Evolutionary conservation across 495 filamentous ascomycete species (phyloP).

Genomic region (Parmelia sp.): DNA sequence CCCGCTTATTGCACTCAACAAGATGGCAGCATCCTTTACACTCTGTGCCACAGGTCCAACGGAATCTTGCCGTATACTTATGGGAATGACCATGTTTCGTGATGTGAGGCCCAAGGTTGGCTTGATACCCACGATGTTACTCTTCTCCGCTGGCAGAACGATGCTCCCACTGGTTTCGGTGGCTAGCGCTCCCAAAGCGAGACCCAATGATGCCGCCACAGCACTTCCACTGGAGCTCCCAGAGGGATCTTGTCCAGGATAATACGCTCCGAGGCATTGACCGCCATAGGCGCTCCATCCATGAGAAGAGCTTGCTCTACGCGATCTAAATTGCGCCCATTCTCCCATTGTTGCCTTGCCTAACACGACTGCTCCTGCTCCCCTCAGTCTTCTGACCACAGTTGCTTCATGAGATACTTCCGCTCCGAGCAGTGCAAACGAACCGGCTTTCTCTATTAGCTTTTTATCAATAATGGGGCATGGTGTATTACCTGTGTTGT

Average conservation of each 20-base stretch:
- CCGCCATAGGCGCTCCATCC: constrained; percentile 44
- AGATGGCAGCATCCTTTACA: constrained; percentile 36
- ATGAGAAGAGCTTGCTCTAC: constrained; percentile 34
- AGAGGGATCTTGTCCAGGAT: constrained; percentile 34
- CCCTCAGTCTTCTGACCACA: constrained; percentile 34
- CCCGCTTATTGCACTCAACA: constrained; percentile 34
- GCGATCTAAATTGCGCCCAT: constrained; percentile 35
- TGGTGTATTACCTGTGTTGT: constrained; percentile 17
- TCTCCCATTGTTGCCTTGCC: constrained; percentile 41
- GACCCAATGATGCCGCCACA: constrained; percentile 33
- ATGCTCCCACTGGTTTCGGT: constrained; percentile 40
- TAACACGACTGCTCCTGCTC: constrained; percentile 39
- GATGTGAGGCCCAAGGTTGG: constrained; percentile 37
- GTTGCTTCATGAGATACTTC: constrained; percentile 34
- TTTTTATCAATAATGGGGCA: neutral
- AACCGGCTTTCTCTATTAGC: constrained; percentile 37
- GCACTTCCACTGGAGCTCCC: constrained; percentile 36
- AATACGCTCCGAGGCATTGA: constrained; percentile 40
- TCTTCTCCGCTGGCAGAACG: constrained; percentile 31
- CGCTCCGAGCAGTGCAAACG: constrained; percentile 40
- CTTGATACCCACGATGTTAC: constrained; percentile 40
- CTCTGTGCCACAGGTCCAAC: constrained; percentile 35
- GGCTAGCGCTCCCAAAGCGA: constrained; percentile 32
- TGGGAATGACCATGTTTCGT: constrained; percentile 33
- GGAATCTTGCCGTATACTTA: constrained; percentile 34